phyloP scores from a whole-genome alignment of 208 protist genomes.

The Strigomonas oncopelti region DNA sequence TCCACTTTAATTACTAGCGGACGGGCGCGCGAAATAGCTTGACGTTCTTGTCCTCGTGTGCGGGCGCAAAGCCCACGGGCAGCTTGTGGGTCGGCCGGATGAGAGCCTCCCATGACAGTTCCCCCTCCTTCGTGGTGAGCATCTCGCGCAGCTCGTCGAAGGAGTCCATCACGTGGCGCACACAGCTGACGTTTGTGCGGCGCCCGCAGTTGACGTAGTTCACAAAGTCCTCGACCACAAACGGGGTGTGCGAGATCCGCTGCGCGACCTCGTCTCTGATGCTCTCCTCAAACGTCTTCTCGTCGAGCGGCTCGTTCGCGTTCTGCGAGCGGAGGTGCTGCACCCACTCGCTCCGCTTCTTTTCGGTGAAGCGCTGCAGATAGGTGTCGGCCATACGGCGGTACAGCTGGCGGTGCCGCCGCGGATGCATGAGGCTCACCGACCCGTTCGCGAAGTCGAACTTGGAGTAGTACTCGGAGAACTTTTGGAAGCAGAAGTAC shows the following conservation, averaged over 20 bases:
- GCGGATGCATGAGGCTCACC: conserved; percentile 81
- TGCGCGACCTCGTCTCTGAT: conserved; percentile 65
- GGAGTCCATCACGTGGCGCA: conserved; percentile 50
- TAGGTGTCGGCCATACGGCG: conserved; percentile 46
- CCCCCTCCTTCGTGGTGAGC: conserved; percentile 34
- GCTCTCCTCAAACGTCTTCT: conserved; percentile 49
- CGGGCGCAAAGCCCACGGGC: conserved; percentile 13
- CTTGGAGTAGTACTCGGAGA: conserved; percentile 85
- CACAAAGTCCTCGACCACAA: conserved; percentile 86
- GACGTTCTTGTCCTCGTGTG: background rate
- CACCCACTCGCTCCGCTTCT: conserved; percentile 62
- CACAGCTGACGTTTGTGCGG: conserved; percentile 42
- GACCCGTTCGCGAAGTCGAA: conserved; percentile 80
- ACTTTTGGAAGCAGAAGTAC: conserved; percentile 74
- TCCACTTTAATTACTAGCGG: no score
- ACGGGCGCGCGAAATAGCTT: no score
- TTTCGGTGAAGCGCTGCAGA: conserved; percentile 37
- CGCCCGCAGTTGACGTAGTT: conserved; percentile 88
- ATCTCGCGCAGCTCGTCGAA: conserved; percentile 49
- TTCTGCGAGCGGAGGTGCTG: conserved; percentile 35
- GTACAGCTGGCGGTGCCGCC: conserved; percentile 75
- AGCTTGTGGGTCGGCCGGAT: conserved; percentile 52
- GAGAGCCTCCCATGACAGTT: conserved; percentile 41
- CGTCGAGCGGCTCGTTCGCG: conserved; percentile 43
- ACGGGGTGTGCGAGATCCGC: conserved; percentile 47